Evolutionary conservation across 345 rosid genomes (phyloP).

Genomic region (Nasturtium officinale): DNA sequence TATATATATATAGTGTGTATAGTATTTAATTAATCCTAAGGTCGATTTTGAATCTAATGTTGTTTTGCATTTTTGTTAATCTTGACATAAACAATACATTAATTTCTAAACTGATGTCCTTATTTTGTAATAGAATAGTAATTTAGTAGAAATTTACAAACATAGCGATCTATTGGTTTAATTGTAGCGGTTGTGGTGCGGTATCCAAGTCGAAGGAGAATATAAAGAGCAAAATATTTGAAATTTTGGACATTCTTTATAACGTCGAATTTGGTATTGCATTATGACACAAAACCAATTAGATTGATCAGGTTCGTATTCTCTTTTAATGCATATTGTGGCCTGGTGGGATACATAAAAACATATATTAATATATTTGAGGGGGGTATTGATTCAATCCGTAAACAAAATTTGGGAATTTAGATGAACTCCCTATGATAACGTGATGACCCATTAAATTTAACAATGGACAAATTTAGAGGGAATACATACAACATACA

Average conservation of each 20-base stretch:
- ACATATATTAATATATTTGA: not conserved
- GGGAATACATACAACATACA: too few species aligned
- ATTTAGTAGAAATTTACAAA: not conserved
- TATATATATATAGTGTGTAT: not conserved
- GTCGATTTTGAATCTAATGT: not conserved
- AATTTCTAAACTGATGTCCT: not conserved
- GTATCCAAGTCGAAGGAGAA: not conserved
- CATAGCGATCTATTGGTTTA: too few species aligned
- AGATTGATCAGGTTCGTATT: not conserved
- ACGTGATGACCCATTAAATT: too few species aligned
- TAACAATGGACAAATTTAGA: too few species aligned
- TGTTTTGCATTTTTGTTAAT: not conserved
- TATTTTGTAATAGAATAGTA: not conserved
- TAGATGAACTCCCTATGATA: not conserved
- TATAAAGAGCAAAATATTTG: not conserved
- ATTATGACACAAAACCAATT: not conserved
- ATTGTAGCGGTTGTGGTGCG: too few species aligned
- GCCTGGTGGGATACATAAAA: not conserved
- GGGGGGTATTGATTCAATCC: not conserved
- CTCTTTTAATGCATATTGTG: not conserved
- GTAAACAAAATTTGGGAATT: not conserved
- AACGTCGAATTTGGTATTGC: not conserved
- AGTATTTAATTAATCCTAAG: not conserved
- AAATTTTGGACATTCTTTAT: not conserved
- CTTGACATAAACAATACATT: not conserved